These are phyloP conservation scores for Schwanniomyces pseudopolymorphus DNA, from an alignment of 805 yeast genomes.

Conservation along the genomic window DNA sequence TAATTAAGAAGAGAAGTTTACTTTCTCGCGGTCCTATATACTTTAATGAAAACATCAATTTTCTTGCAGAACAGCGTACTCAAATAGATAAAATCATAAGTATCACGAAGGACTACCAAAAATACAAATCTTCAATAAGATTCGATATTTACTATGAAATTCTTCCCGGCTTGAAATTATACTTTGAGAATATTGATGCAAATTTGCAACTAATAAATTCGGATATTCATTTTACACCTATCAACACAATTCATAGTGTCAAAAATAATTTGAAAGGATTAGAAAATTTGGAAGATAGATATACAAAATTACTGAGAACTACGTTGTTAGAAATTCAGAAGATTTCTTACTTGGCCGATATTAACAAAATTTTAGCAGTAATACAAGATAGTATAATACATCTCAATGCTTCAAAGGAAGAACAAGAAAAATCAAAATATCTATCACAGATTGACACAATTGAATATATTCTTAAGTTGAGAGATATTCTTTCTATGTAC, in stretches of 20 bases:
- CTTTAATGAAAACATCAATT: slow-evolving; percentile 3
- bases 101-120: slow-evolving; percentile 6
- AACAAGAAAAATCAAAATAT: neutral
- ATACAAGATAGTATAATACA: slow-evolving; percentile 3
- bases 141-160: slow-evolving; percentile 11
- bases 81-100: slow-evolving; percentile 6
- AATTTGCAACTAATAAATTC: slow-evolving; percentile 14
- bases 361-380: slow-evolving; percentile 1
- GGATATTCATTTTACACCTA: neutral
- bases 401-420: neutral
- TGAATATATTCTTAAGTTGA: neutral
- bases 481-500: neutral
- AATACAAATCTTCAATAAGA: slow-evolving; percentile 5
- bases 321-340: neutral
- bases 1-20: neutral
- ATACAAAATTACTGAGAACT: slow-evolving; percentile 1
- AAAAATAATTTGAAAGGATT: slow-evolving; percentile 7
- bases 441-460: neutral
- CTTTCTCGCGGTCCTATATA: neutral
- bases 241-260: slow-evolving; percentile 7
- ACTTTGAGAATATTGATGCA: slow-evolving; percentile 8
- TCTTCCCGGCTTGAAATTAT: slow-evolving; percentile 13
- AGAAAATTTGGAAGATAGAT: slow-evolving; percentile 9
- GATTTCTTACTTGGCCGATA: slow-evolving; percentile 1
- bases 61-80: slow-evolving; percentile 2